phyloP scores from a whole-genome alignment of 148 eudicot species.

The Fallopia convolvulus region DNA sequence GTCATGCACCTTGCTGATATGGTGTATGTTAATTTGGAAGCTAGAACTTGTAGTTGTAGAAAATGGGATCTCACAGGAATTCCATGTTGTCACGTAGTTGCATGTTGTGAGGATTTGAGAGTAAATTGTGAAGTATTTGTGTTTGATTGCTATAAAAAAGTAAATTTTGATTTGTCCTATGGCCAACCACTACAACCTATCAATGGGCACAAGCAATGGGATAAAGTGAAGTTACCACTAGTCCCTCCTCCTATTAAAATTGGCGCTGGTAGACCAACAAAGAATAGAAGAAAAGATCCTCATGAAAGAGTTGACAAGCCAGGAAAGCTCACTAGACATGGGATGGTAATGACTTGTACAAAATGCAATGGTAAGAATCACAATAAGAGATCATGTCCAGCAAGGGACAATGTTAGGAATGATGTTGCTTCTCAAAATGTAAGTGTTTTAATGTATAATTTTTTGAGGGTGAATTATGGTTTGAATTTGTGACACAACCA shows the following conservation, averaged over 20 bases:
- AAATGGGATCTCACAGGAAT: neutral
- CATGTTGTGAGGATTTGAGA: neutral
- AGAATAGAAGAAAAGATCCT: neutral
- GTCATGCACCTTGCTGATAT: neutral
- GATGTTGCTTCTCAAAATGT: too few species aligned
- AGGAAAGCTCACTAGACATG: neutral
- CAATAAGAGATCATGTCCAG: neutral
- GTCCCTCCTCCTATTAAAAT: neutral
- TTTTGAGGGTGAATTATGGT: too few species aligned
- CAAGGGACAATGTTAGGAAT: neutral
- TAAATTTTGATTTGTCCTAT: too few species aligned
- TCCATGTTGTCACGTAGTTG: neutral
- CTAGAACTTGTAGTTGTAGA: neutral
- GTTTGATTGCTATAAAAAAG: neutral
- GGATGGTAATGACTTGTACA: neutral
- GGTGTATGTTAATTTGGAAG: neutral
- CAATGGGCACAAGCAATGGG: neutral
- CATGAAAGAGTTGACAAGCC: neutral
- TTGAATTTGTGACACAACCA: neutral
- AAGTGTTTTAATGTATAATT: too few species aligned
- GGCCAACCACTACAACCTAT: neutral
- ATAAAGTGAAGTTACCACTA: neutral
- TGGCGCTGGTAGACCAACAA: neutral
- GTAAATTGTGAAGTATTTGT: neutral
- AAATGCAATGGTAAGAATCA: neutral